Conservation (phyloP, 1,284 basidiomycete species). For the Ustilago trichophora region DNA sequence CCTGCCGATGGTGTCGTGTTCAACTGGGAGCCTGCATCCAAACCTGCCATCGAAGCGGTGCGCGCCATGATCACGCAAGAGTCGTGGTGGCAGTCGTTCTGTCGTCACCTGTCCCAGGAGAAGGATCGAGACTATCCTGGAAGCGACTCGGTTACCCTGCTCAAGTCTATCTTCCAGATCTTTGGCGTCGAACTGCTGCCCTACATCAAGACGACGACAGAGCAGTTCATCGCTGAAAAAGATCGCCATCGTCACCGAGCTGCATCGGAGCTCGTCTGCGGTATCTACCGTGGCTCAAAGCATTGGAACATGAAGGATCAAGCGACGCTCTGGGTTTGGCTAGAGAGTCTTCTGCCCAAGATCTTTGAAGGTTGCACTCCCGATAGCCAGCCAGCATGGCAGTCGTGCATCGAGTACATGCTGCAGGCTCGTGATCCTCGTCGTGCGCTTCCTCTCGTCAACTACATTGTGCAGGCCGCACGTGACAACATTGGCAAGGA, state of each 20-base stretch:
- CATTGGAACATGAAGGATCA: constrained; percentile 81
- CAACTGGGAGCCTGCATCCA: constrained; percentile 76
- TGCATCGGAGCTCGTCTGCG: constrained; percentile 84
- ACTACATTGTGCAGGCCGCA: constrained; percentile 69
- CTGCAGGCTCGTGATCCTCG: constrained; percentile 84
- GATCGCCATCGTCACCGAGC: constrained; percentile 93
- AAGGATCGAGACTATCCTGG: constrained; percentile 61
- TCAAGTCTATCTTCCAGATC: constrained; percentile 72
- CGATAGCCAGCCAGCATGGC: constrained; percentile 68
- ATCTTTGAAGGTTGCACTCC: constrained; percentile 74
- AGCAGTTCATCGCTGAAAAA: constrained; percentile 72
- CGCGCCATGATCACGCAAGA: constrained; percentile 70
- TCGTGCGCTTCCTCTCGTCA: constrained; percentile 78
- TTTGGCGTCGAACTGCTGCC: constrained; percentile 72
- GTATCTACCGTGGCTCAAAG: constrained; percentile 79
- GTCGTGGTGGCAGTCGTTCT: constrained; percentile 73
- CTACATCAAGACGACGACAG: constrained; percentile 73
- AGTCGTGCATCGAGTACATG: constrained; percentile 70
- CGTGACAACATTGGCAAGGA: constrained; percentile 49
- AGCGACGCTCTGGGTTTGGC: constrained; percentile 81
- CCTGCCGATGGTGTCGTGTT: constrained; percentile 71
- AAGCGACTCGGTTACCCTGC: constrained; percentile 68
- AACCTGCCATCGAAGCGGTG: constrained; percentile 74
- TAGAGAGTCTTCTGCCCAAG: constrained; percentile 74
- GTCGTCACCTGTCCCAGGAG: constrained; percentile 61